Evolutionary conservation across 768 basidiomycete species (phyloP).

Genomic region (Jaapia argillacea): DNA sequence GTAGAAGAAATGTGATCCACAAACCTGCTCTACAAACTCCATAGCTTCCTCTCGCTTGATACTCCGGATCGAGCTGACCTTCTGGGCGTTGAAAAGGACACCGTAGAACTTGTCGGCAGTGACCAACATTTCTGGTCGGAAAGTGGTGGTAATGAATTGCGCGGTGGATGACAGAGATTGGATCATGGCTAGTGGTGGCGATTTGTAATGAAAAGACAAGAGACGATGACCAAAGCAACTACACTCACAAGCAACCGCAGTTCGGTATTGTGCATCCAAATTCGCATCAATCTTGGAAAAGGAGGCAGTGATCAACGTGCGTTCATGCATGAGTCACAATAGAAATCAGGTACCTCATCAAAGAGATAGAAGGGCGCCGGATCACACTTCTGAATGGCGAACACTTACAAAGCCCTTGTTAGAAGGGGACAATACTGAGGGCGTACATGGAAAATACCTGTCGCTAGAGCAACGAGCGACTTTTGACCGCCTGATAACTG

Average conservation of each 20-base stretch:
- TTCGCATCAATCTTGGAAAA: slow-evolving; percentile 82
- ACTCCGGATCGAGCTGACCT: slow-evolving; percentile 80
- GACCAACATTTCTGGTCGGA: slow-evolving; percentile 94
- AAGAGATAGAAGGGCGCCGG: slow-evolving; percentile 99
- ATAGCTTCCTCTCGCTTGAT: slow-evolving; percentile 88
- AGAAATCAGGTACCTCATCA: slow-evolving; percentile 66
- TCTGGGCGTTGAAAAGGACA: slow-evolving; percentile 92
- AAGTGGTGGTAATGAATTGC: slow-evolving; percentile 98
- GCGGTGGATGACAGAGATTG: slow-evolving; percentile 78
- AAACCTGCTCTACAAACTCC: slow-evolving; percentile 87
- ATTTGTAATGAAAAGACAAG: neutral
- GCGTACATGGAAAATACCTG: slow-evolving; percentile 41
- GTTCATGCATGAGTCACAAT: too few species aligned
- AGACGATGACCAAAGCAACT: slow-evolving; percentile 20
- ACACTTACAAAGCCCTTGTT: slow-evolving; percentile 43
- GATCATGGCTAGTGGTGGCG: slow-evolving; percentile 65
- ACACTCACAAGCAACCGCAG: slow-evolving; percentile 95
- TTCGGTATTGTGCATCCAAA: slow-evolving; percentile 94
- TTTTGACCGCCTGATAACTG: slow-evolving; percentile 98
- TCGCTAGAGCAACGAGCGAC: slow-evolving; percentile 90
- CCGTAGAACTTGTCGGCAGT: slow-evolving; percentile 97
- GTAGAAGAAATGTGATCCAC: slow-evolving; percentile 8
- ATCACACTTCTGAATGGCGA: slow-evolving; percentile 98
- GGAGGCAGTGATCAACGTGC: too few species aligned
- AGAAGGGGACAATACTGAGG: slow-evolving; percentile 3